Conservation (phyloP, 805 yeast species). For the Candida insectorum region DNA sequence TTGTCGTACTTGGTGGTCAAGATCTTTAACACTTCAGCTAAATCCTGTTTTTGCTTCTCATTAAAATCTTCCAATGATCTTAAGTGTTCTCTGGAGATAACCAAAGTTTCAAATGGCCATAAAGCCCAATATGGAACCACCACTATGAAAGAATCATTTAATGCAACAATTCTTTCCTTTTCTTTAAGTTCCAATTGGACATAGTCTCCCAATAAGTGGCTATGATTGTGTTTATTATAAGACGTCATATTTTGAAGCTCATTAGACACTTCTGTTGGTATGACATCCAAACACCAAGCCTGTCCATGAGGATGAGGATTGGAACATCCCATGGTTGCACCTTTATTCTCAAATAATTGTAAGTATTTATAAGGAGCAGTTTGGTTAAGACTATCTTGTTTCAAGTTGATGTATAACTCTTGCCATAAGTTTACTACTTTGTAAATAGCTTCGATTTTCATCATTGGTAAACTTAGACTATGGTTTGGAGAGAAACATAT, state of each 20-base stretch:
- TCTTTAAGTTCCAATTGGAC: conserved; percentile 52
- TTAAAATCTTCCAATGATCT: conserved; percentile 47
- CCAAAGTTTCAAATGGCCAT: conserved; percentile 76
- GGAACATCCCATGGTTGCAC: conserved; percentile 78
- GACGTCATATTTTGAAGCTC: conserved; percentile 52
- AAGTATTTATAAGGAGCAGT: conserved; percentile 52
- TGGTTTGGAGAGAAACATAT: conserved; percentile 73
- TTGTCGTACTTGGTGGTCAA: conserved; percentile 69
- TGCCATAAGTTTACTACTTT: conserved; percentile 63
- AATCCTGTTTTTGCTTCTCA: conserved; percentile 46
- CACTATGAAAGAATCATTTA: conserved; percentile 61
- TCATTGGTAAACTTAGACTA: conserved; percentile 60
- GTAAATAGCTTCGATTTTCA: conserved; percentile 43
- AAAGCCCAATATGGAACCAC: conserved; percentile 81
- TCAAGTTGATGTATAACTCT: conserved; percentile 43
- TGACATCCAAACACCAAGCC: conserved; percentile 66
- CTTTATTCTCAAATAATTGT: conserved; percentile 76
- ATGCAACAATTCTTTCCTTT: conserved; percentile 49
- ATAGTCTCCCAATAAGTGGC: conserved; percentile 61
- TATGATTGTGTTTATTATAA: conserved; percentile 38
- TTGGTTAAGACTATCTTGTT: conserved; percentile 29
- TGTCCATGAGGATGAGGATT: conserved; percentile 84
- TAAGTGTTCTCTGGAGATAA: conserved; percentile 55
- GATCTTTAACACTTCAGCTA: conserved; percentile 50
- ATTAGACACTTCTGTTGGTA: conserved; percentile 64